Evolutionary conservation across 2,329 filamentous ascomycete genomes (phyloP).

Genomic region (Sordariomycetes sp.): DNA sequence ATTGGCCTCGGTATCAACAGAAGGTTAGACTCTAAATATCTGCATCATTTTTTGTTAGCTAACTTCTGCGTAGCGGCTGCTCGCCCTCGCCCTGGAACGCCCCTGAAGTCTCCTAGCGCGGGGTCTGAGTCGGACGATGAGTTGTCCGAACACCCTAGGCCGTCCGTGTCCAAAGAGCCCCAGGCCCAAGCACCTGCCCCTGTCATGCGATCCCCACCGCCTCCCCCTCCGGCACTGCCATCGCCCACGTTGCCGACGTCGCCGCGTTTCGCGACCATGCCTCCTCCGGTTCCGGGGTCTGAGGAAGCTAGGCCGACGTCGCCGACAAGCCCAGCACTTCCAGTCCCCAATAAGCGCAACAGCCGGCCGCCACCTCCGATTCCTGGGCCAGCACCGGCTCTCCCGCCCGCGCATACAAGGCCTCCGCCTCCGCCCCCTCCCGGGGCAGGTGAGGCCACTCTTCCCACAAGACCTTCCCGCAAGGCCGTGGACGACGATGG

Average conservation of each 20-base stretch:
- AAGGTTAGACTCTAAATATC: conserved; percentile 29
- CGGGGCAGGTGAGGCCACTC: conserved; percentile 38
- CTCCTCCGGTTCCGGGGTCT: conserved; percentile 18
- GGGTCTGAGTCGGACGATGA: conserved; percentile 88
- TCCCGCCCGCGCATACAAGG: conserved; percentile 37
- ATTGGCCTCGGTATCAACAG: conserved; percentile 43
- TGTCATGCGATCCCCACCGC: conserved; percentile 16
- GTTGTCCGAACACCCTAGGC: conserved; percentile 41
- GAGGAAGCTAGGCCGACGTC: conserved; percentile 30
- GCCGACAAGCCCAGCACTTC: conserved; percentile 14
- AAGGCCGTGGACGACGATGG: conserved; percentile 46
- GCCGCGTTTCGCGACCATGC: conserved; percentile 15
- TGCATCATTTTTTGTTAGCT: conserved; percentile 43
- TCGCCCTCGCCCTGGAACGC: conserved; percentile 35
- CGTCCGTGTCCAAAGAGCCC: conserved; percentile 21
- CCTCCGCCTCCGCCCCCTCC: conserved; percentile 57
- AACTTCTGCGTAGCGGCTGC: conserved; percentile 37
- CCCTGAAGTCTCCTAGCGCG: conserved; percentile 52
- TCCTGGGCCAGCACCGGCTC: conserved; percentile 35
- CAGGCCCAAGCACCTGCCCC: conserved; percentile 20
- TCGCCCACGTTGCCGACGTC: conserved; percentile 6
- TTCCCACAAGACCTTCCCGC: conserved; percentile 25
- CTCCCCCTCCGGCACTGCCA: conserved; percentile 21
- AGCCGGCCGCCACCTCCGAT: conserved; percentile 49
- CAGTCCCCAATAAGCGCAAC: conserved; percentile 33